Evolutionary conservation across 805 yeast genomes (phyloP), one percentile per base, ranked within the genome.

Genomic region (Wickerhamomyces chaumierensis): DNA sequence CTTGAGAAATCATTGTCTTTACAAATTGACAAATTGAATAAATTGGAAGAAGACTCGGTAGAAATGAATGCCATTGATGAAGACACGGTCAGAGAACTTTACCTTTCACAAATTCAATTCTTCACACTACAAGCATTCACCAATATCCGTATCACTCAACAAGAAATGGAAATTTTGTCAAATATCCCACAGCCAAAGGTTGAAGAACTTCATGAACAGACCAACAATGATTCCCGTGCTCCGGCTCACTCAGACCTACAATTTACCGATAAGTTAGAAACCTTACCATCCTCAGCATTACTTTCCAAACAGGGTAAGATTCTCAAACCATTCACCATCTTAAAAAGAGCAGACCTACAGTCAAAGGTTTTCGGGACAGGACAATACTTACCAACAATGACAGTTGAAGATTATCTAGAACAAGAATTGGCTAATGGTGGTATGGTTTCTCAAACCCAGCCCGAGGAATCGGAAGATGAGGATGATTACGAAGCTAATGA

Each of bases 351-450:
- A 29, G 73, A 78, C 35, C 47, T 85, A 15, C 65, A 69, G 41
- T 62, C 67, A 25, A 73, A 78, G 49, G 96, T 88, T 0, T 76
- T 73, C 48, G 96, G 96, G 2, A 85, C 94, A 2, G 98, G 96
- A 1, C 96, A 92, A 59, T 76, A 71, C 19, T 66, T 90, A 21
- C 98, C 98, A 2, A 85, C 96, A 0, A 85, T 92, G 92, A 67
- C 95, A 0, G 87, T 92, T 0, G 98, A 92, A 46, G 96, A 92
- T 49, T 79, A 82, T 43, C 64, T 92, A 38, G 94, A 87, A 36
- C 76, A 85, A 48, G 98, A 92, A 55, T 65, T 83, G 44, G 77
- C 78, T 16, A 78, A 82, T 49, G 96, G 96, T 2, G 88, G 90
- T 40, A 81, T 88, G 68, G 65, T 73, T 31, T 63, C 64, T 51